These are phyloP conservation scores for Globisporangium nunn DNA, from an alignment of 352 stramenopile genomes.

Conservation along the genomic window DNA sequence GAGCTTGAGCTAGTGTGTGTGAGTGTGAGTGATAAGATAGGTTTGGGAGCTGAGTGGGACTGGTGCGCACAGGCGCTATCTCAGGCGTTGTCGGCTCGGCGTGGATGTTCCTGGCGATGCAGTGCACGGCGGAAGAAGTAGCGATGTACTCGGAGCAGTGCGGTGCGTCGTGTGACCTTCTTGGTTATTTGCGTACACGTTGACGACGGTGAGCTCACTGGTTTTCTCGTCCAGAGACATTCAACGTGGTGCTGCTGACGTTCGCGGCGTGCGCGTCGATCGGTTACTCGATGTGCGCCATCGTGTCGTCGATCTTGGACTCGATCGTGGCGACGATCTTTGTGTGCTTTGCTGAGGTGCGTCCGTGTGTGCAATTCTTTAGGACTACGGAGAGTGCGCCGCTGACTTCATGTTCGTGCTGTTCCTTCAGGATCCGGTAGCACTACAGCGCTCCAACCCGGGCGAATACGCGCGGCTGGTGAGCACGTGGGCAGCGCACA, in stretches of 20 bases:
- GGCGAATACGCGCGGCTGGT: conserved; percentile 68
- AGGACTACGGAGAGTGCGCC: no score
- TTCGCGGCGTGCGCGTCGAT: conserved; percentile 69
- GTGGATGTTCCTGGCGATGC: conserved; percentile 64
- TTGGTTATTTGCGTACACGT: no score
- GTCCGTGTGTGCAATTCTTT: conserved; percentile 7
- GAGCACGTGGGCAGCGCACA: conserved; percentile 58
- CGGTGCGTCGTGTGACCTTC: conserved; percentile 29
- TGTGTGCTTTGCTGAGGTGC: conserved; percentile 82
- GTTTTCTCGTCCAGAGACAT: conserved; percentile 46
- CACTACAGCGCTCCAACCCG: conserved; percentile 61
- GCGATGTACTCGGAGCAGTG: conserved; percentile 34
- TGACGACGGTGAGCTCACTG: background rate
- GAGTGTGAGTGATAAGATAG: background rate
- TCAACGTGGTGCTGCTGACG: conserved; percentile 73
- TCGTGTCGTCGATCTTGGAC: conserved; percentile 79
- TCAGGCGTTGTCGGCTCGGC: conserved; percentile 67
- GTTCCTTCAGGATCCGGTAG: conserved; percentile 43
- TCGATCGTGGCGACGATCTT: conserved; percentile 83
- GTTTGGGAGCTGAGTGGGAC: background rate
- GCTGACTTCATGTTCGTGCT: background rate
- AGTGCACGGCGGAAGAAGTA: conserved; percentile 50
- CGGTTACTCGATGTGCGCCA: conserved; percentile 80
- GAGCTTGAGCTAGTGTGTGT: conserved; percentile 9
- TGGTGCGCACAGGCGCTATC: conserved; percentile 30